phyloP scores from a whole-genome alignment of 2,329 filamentous ascomycete genomes.

The Scortechinia acanthostroma region DNA sequence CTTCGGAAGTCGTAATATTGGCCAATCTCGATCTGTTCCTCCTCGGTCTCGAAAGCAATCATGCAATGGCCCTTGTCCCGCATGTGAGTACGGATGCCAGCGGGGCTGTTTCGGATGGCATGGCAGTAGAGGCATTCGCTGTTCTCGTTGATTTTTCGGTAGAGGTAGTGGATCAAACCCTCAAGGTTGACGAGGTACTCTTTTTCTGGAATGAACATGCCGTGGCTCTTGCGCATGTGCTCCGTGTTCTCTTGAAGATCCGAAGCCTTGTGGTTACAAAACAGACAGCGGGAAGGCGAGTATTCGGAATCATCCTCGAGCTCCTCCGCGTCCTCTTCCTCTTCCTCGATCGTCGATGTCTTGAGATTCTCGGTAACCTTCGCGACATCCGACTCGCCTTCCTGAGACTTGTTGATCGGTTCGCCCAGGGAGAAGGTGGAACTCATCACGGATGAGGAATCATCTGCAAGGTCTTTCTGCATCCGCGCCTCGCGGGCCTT shows the following conservation, averaged over 20 bases:
- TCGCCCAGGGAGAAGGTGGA: constrained; percentile 88
- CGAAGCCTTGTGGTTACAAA: constrained; percentile 83
- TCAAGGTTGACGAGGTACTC: constrained; percentile 76
- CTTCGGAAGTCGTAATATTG: constrained; percentile 95
- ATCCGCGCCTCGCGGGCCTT: constrained; percentile 53
- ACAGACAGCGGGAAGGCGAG: constrained; percentile 67
- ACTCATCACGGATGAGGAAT: constrained; percentile 79
- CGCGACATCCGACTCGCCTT: constrained; percentile 4
- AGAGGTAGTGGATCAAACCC: constrained; percentile 71
- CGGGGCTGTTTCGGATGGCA: constrained; percentile 71
- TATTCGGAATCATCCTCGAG: constrained; percentile 69
- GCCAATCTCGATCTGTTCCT: constrained; percentile 87
- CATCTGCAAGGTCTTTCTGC: constrained; percentile 45
- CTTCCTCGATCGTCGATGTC: constrained; percentile 30
- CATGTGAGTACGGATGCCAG: constrained; percentile 92
- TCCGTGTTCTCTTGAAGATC: constrained; percentile 68
- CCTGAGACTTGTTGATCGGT: constrained; percentile 40
- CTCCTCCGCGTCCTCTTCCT: constrained; percentile 32
- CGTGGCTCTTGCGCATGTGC: constrained; percentile 89
- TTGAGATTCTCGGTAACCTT: constrained; percentile 2
- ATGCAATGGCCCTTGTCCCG: constrained; percentile 93
- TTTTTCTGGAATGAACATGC: constrained; percentile 92
- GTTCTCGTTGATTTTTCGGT: constrained; percentile 71
- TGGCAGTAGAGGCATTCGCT: constrained; percentile 85
- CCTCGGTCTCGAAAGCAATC: constrained; percentile 82